Conservation (phyloP, 1,284 basidiomycete species). For the Cystobasidium pallidum region DNA sequence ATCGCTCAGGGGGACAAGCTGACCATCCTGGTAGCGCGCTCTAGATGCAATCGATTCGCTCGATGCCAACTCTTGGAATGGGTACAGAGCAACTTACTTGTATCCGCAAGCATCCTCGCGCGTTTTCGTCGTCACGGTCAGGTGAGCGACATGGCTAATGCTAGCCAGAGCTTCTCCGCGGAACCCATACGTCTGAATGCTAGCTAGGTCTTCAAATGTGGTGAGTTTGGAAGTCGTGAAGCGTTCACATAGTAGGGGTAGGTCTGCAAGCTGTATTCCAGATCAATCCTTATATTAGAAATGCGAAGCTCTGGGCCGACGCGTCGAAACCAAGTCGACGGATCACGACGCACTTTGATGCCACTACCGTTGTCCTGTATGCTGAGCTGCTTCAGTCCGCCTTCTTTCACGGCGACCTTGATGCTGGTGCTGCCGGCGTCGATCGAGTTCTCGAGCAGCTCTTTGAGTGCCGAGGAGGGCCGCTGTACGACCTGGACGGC, state of each 20-base stretch:
- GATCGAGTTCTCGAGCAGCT: conserved; percentile 90
- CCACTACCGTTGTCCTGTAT: conserved; percentile 97
- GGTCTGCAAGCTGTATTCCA: conserved; percentile 57
- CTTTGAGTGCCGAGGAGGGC: conserved; percentile 94
- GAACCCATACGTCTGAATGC: conserved; percentile 92
- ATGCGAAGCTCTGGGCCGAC: conserved; percentile 57
- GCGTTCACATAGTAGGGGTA: conserved; percentile 88
- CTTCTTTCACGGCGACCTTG: conserved; percentile 87
- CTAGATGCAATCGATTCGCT: no score
- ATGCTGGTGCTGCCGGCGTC: conserved; percentile 90
- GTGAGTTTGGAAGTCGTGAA: conserved; percentile 95
- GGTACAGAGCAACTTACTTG: conserved; percentile 64
- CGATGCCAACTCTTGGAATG: no score
- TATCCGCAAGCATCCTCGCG: conserved; percentile 76
- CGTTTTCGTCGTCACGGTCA: conserved; percentile 88
- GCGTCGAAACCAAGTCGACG: conserved; percentile 59
- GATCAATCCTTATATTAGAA: no score
- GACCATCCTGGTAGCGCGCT: conserved; percentile 76
- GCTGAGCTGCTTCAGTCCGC: conserved; percentile 91
- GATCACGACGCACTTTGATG: conserved; percentile 68
- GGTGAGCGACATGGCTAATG: conserved; percentile 89
- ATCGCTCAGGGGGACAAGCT: conserved; percentile 68
- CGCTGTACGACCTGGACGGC: conserved; percentile 83
- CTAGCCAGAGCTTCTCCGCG: conserved; percentile 96
- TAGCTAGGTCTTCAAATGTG: conserved; percentile 81